A percentile compares a stretch with the other conserved stretches of the same genome.
These are phyloP conservation scores for Pholiota adiposa DNA, from an alignment of 1,284 basidiomycete genomes.

Conservation along the genomic window DNA sequence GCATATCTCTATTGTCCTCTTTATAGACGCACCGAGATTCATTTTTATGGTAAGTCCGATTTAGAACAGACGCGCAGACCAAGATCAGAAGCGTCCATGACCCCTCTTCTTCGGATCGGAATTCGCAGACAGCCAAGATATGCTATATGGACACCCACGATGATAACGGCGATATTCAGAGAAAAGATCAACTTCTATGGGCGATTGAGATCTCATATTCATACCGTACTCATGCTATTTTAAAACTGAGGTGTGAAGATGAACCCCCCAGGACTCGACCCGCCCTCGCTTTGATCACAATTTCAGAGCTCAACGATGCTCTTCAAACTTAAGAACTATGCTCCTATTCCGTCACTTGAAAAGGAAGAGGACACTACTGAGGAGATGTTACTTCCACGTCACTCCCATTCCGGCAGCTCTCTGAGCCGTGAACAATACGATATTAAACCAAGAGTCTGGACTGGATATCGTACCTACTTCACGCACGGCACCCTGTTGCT, in stretches of 20 bases:
- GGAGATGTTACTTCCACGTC: neutral
- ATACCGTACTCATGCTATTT: too few relatives aligned
- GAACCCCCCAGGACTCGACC: neutral
- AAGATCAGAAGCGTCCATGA: too few relatives aligned
- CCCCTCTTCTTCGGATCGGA: too few relatives aligned
- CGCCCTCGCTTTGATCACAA: neutral
- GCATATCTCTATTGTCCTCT: too few relatives aligned
- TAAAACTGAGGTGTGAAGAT: too few relatives aligned
- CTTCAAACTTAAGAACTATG: neutral
- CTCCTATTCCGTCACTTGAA: neutral
- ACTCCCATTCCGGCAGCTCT: neutral
- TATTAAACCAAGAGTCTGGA: neutral
- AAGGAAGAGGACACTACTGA: neutral
- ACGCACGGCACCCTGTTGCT: slow-evolving; percentile 4
- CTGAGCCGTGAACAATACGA: neutral
- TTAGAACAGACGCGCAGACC: too few relatives aligned
- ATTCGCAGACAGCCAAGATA: too few relatives aligned
- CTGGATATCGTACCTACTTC: slow-evolving; percentile 3
- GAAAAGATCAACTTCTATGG: neutral
- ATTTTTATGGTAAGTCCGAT: too few relatives aligned
- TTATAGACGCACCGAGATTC: too few relatives aligned
- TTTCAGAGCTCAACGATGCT: neutral
- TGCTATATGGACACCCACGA: neutral
- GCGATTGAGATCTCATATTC: too few relatives aligned
- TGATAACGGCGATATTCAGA: neutral